Evolutionary conservation across 129 eudicot species (phyloP), one percentile per base, ranked within the genome.

Genomic region (Pittosporum tobira): DNA sequence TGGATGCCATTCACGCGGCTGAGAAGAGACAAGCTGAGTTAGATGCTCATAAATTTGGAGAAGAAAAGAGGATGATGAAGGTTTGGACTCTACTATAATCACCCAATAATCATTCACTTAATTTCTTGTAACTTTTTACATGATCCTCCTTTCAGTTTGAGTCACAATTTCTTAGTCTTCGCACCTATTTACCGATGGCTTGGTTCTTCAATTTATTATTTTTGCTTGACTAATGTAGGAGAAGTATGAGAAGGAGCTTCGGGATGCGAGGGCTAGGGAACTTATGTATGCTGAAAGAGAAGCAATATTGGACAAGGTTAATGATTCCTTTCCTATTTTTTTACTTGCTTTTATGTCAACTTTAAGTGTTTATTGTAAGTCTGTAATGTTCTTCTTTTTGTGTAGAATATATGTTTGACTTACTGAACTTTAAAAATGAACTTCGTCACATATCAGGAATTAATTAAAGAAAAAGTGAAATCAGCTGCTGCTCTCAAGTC

Each of bases 281-380:
- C 99, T 91, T 68, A 86, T 91, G 94, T 91, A 91, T 79, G 99
- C 99, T 42, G 96, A 91, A 80, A 80, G 95, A 71, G 99, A 80
- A 75, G 85, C 96, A 51, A 78, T 91, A 66, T 60, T 91, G 67
- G 96, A 91, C 48, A 91, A 91, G 99, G 99, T 91, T 60, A 15
- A 0, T 50, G 21, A 45, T 54, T 23, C 5, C 11, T 22, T 25
- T 47, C 21, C 23, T 10, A 25, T 53, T 24, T 3, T 24, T 24
- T 29, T 44, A 7, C n/a, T 44, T 61, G 22, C 30, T 45, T 22
- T 44, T n/a, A 38, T 42, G 3, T 18, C 43, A 30, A 26, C n/a
- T 55, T 6, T 38, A 19, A 18, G 19, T 38, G 27, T 30, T 31
- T 8, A 55, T 28, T 11, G 25, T 44, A 30, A 2, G 13, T 30